phyloP scores from a whole-genome alignment of 2,329 filamentous ascomycete genomes.

The Amphichorda felina region DNA sequence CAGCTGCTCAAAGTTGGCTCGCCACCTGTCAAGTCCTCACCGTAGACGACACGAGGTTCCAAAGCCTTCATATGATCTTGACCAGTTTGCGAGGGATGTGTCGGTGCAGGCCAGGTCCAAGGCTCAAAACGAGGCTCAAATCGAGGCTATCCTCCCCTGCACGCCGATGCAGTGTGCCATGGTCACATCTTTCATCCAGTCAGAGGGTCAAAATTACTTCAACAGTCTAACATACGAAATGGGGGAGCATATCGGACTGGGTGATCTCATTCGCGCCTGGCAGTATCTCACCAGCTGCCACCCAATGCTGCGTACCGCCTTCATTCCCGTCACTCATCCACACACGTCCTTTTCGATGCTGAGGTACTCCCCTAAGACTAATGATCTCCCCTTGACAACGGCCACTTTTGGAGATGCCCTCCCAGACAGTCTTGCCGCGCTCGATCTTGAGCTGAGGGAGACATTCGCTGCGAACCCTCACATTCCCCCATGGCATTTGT shows the following conservation, averaged over 20 bases:
- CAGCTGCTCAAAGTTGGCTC: slow-evolving; percentile 27
- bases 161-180: slow-evolving; percentile 73
- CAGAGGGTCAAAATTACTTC: slow-evolving; percentile 58
- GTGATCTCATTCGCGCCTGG: slow-evolving; percentile 48
- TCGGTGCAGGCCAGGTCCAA: slow-evolving; percentile 13
- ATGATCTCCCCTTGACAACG: slow-evolving; percentile 7
- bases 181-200: slow-evolving; percentile 60
- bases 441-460: not conserved
- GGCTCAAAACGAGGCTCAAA: slow-evolving; percentile 8
- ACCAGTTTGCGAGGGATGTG: slow-evolving; percentile 22
- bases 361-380: slow-evolving; percentile 28
- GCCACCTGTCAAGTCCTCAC: not conserved
- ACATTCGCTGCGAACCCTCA: slow-evolving; percentile 31
- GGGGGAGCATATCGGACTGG: slow-evolving; percentile 20
- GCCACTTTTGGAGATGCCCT: not conserved
- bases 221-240: slow-evolving; percentile 55
- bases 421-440: not conserved
- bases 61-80: slow-evolving; percentile 23
- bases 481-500: slow-evolving; percentile 51
- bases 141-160: slow-evolving; percentile 60
- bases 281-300: slow-evolving; percentile 36
- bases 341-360: slow-evolving; percentile 64
- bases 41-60: too few species aligned
- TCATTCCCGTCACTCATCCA: slow-evolving; percentile 48
- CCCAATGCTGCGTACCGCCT: slow-evolving; percentile 67